Evolutionary conservation across 495 filamentous ascomycete genomes (phyloP).

Genomic region (Podospora appendiculata): DNA sequence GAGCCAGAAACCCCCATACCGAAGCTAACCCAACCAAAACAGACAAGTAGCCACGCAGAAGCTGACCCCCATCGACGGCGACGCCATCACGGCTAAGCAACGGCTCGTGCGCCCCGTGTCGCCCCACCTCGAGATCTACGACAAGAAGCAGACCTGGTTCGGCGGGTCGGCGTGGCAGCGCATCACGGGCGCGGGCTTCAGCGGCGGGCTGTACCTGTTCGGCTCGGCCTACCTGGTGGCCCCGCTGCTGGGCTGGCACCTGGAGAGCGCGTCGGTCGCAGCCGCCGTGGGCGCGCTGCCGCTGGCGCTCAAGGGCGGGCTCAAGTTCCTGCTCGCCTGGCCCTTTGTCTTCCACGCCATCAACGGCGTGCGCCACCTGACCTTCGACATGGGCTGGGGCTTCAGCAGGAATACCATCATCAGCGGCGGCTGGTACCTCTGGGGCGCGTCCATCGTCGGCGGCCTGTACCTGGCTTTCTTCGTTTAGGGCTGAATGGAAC

Average conservation of each 20-base stretch:
- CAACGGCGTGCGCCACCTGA: conserved; percentile 86
- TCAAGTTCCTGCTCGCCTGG: conserved; percentile 67
- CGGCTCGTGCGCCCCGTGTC: conserved; percentile 77
- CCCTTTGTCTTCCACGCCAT: conserved; percentile 83
- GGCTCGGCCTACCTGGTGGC: conserved; percentile 74
- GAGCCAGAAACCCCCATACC: background rate
- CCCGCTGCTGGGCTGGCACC: conserved; percentile 74
- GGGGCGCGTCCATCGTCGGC: conserved; percentile 57
- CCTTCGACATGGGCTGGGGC: conserved; percentile 69
- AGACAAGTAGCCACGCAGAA: conserved; percentile 53
- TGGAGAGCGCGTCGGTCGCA: conserved; percentile 73
- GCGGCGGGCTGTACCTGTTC: conserved; percentile 75
- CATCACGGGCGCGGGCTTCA: conserved; percentile 67
- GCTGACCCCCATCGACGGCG: conserved; percentile 48
- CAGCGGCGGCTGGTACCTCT: conserved; percentile 64
- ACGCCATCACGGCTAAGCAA: conserved; percentile 73
- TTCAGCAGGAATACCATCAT: conserved; percentile 66
- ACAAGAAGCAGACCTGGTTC: conserved; percentile 81
- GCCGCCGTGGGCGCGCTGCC: conserved; percentile 71
- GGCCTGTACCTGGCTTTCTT: conserved; percentile 51
- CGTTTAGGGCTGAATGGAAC: conserved; percentile 12
- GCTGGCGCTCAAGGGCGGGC: conserved; percentile 53
- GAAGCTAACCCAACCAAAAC: conserved; percentile 2
- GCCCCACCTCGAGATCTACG: conserved; percentile 87
- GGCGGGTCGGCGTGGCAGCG: conserved; percentile 61